A percentile compares a stretch with the other conserved stretches of the same genome.
phyloP scores from a whole-genome alignment of 106 monocot genomes.

The Allium fistulosum region DNA sequence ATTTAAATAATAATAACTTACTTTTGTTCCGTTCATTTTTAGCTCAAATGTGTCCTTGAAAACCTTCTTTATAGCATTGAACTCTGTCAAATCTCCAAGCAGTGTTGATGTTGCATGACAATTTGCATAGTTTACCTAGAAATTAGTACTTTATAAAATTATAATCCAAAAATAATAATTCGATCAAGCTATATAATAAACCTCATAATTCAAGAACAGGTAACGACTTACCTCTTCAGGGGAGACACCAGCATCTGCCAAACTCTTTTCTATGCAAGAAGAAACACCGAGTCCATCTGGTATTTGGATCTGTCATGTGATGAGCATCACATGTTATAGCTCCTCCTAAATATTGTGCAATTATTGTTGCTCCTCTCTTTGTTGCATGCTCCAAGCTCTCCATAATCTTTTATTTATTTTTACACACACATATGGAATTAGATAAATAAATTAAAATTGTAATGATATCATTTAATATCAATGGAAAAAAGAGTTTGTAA shows the following conservation, averaged over 20 bases:
- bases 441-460: too few relatives aligned
- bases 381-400: conserved; percentile 62
- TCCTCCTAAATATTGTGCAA: conserved; percentile 58
- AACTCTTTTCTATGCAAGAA: conserved; percentile 39
- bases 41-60: conserved; percentile 41
- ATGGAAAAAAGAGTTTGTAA: too few relatives aligned
- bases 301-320: conserved; percentile 53
- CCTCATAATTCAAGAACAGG: too few relatives aligned
- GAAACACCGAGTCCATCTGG: conserved; percentile 54
- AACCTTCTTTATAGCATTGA: conserved; percentile 47
- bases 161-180: too few relatives aligned
- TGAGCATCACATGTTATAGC: conserved; percentile 59
- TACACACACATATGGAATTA: too few relatives aligned
- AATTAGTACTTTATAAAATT: too few relatives aligned
- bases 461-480: too few relatives aligned
- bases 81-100: conserved; percentile 46
- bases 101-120: conserved; percentile 56
- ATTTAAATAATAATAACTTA: neutral
- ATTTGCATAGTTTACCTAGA: conserved; percentile 48
- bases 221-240: conserved; percentile 34
- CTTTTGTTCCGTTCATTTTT: conserved; percentile 58
- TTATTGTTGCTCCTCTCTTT: conserved; percentile 39
- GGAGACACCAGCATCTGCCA: conserved; percentile 40
- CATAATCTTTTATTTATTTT: conserved; percentile 26
- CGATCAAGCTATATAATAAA: too few relatives aligned